These are phyloP conservation scores for Dioszegia hungarica DNA, from an alignment of 768 basidiomycete genomes.

Conservation along the genomic window DNA sequence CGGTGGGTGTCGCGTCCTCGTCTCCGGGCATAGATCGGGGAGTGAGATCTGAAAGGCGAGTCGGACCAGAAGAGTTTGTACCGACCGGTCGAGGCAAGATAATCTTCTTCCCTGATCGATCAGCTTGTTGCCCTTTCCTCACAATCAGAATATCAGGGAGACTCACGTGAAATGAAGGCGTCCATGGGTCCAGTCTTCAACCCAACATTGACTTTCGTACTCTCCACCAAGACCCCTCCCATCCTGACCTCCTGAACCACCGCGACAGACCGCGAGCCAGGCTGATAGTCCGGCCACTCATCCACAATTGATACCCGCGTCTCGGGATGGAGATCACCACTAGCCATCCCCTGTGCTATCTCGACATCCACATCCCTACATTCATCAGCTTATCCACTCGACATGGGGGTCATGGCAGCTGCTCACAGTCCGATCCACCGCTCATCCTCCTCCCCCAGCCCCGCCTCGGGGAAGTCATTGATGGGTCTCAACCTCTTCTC, in stretches of 20 bases:
- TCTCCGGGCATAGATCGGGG: background rate
- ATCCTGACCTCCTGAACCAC: background rate
- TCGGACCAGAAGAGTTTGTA: conserved; percentile 28
- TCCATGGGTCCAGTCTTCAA: conserved; percentile 34
- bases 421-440: conserved; percentile 44
- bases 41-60: conserved; percentile 35
- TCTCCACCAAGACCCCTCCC: conserved; percentile 17
- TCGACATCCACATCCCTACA: conserved; percentile 31
- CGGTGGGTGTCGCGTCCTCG: background rate
- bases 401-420: background rate
- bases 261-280: background rate
- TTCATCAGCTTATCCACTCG: background rate
- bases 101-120: conserved; percentile 2
- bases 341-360: conserved; percentile 40
- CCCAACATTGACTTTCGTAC: conserved; percentile 19
- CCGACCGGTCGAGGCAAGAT: conserved; percentile 37
- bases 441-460: conserved; percentile 33
- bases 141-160: background rate
- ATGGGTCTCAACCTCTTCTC: conserved; percentile 65
- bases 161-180: conserved; percentile 43
- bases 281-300: conserved; percentile 42
- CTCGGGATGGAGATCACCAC: conserved; percentile 45
- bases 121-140: background rate
- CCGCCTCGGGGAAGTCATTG: conserved; percentile 56
- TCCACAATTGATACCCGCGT: conserved; percentile 39